These are phyloP conservation scores for Silene coronaria DNA, from an alignment of 179 eudicot genomes.

Conservation along the genomic window DNA sequence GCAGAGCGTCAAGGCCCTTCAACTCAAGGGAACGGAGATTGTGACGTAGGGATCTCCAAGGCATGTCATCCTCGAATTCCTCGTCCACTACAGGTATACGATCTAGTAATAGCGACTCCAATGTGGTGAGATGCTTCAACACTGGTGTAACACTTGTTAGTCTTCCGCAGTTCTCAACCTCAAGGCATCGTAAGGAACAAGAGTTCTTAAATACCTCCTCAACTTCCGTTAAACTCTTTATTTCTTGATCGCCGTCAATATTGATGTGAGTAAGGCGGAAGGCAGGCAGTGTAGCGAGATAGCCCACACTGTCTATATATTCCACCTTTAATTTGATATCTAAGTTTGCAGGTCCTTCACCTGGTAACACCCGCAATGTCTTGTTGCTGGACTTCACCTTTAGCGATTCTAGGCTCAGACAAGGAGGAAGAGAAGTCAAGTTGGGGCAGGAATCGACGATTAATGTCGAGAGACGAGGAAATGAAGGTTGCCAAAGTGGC, in stretches of 20 bases:
- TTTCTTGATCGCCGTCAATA: neutral
- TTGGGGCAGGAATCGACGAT: neutral
- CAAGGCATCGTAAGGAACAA: neutral
- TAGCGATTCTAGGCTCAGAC: neutral
- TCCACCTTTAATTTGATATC: neutral
- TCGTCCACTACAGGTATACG: neutral
- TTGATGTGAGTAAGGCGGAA: neutral
- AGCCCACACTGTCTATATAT: neutral
- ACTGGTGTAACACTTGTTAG: neutral
- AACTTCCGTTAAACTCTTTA: neutral
- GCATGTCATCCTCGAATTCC: neutral
- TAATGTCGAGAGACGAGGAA: conserved; percentile 3
- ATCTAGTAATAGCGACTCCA: neutral
- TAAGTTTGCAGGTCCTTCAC: too few relatives aligned
- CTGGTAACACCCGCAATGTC: neutral
- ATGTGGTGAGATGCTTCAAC: neutral
- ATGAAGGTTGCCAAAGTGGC: neutral
- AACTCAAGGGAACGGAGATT: neutral
- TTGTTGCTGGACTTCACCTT: neutral
- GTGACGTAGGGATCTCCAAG: conserved; percentile 3
- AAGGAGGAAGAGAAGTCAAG: neutral
- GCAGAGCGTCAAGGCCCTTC: neutral
- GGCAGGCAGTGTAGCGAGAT: conserved; percentile 2
- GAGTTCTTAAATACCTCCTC: neutral
- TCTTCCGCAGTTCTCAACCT: neutral